Evolutionary conservation across 495 filamentous ascomycete species (phyloP).

Genomic region (Neurospora sp.): DNA sequence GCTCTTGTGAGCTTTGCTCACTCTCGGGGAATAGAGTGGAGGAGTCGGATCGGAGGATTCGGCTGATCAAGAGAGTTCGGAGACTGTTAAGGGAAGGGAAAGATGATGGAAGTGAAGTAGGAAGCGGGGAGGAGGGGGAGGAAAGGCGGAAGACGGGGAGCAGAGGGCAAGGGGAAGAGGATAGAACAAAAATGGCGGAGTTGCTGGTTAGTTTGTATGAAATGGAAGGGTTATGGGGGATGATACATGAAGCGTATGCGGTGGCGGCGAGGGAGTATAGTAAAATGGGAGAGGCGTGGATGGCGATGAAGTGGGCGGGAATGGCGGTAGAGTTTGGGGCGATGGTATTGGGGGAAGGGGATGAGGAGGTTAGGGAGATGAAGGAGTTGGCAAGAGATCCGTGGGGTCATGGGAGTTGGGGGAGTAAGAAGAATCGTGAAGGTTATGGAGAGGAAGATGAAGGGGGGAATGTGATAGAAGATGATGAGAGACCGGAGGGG

Average conservation of each 20-base stretch:
- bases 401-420: conserved; percentile 27
- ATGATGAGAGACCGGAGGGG: conserved; percentile 1
- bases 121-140: conserved; percentile 6
- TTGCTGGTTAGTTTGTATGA: conserved; percentile 25
- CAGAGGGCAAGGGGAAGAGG: background rate
- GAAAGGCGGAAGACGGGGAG: conserved; percentile 13
- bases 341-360: conserved; percentile 23
- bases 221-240: conserved; percentile 25
- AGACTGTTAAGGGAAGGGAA: conserved; percentile 14
- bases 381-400: conserved; percentile 17
- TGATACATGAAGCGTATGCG: conserved; percentile 27
- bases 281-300: conserved; percentile 25
- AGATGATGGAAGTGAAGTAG: conserved; percentile 5
- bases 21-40: conserved; percentile 7
- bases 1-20: conserved; percentile 24
- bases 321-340: conserved; percentile 24
- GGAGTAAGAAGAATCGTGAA: conserved; percentile 8
- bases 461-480: conserved; percentile 1
- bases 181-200: conserved; percentile 26
- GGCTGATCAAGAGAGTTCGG: conserved; percentile 11
- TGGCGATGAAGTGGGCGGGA: conserved; percentile 24
- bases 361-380: conserved; percentile 24
- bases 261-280: conserved; percentile 30
- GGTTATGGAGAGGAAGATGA: conserved; percentile 13
- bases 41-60: conserved; percentile 25